Evolutionary conservation across 139 green algal genomes (phyloP).

Genomic region (Choricystis sp.): DNA sequence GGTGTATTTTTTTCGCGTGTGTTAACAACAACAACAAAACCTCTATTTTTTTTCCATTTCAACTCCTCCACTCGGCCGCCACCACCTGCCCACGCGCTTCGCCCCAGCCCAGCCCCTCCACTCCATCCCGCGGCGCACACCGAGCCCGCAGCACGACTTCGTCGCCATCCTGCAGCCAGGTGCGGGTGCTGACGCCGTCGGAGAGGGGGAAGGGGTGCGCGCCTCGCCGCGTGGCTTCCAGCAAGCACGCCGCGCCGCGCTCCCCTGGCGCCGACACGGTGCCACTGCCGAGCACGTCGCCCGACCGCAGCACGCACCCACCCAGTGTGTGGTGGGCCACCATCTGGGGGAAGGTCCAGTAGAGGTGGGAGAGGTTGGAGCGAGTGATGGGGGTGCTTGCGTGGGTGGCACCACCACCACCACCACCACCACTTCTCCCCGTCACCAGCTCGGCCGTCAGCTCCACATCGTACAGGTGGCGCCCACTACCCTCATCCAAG

Average conservation of each 20-base stretch:
- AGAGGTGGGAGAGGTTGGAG: slow-evolving; percentile 62
- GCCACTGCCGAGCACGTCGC: slow-evolving; percentile 71
- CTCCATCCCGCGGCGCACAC: slow-evolving; percentile 26
- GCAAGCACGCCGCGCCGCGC: slow-evolving; percentile 29
- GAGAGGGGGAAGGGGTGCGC: slow-evolving; percentile 20
- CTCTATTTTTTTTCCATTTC: too few species aligned
- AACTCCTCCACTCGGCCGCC: slow-evolving; percentile 6
- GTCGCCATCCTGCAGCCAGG: slow-evolving; percentile 67
- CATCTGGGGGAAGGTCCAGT: slow-evolving; percentile 84
- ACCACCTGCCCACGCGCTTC: slow-evolving; percentile 41
- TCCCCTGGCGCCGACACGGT: slow-evolving; percentile 47
- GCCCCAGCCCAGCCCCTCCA: slow-evolving; percentile 60
- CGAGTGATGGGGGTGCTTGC: slow-evolving; percentile 12
- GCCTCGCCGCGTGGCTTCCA: slow-evolving; percentile 50
- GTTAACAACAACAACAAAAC: not conserved
- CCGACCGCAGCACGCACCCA: slow-evolving; percentile 73
- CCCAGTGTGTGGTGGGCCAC: slow-evolving; percentile 77
- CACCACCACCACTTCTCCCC: slow-evolving; percentile 53
- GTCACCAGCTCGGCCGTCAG: not conserved
- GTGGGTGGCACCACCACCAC: slow-evolving; percentile 26
- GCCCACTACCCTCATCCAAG: slow-evolving; percentile 18
- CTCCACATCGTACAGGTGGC: not conserved
- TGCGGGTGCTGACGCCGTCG: slow-evolving; percentile 13
- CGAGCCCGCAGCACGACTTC: slow-evolving; percentile 47
- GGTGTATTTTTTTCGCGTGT: too few species aligned